Evolutionary conservation across 1,284 basidiomycete species (phyloP).

Genomic region (Cutaneotrichosporon arboriforme): DNA sequence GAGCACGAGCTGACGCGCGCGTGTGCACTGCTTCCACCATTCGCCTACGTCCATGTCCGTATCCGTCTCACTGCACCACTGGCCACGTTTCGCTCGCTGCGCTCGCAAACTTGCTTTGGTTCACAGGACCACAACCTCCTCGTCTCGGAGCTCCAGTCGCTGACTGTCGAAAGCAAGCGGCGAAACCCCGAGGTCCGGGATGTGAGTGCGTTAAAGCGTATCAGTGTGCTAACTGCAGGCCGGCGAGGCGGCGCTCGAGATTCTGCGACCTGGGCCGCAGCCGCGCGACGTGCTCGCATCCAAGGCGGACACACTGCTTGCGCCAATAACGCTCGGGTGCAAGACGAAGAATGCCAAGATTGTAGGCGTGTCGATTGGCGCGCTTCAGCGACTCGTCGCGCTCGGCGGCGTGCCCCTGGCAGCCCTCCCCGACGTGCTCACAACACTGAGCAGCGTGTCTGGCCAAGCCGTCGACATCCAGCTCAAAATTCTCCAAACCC

Average conservation of each 20-base stretch:
- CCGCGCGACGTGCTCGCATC: conserved; percentile 52
- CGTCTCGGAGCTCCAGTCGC: conserved; percentile 54
- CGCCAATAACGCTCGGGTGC: conserved; percentile 89
- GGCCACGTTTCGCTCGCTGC: not conserved
- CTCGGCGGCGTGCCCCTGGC: conserved; percentile 68
- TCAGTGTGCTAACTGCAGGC: conserved; percentile 48
- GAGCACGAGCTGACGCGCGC: not conserved
- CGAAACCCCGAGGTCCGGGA: conserved; percentile 78
- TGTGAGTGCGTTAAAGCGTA: conserved; percentile 48
- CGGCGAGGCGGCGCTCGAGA: conserved; percentile 74
- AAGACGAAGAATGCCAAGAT: conserved; percentile 90
- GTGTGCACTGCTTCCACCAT: too few species aligned
- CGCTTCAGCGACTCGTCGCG: conserved; percentile 82
- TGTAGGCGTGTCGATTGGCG: conserved; percentile 82
- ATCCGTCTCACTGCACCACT: too few species aligned
- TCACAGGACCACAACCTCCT: conserved; percentile 47
- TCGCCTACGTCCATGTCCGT: too few species aligned
- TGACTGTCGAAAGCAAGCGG: conserved; percentile 71
- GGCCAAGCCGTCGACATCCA: conserved; percentile 92
- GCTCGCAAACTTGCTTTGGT: not conserved
- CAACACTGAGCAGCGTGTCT: conserved; percentile 76
- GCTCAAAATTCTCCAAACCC: conserved; percentile 80
- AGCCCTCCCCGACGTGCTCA: conserved; percentile 68
- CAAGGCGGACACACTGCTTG: conserved; percentile 72
- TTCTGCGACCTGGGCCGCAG: conserved; percentile 65